Percentiles rank a stretch among this genome's conserved stretches.
Conservation (phyloP, 176 grass and related monocot genomes). For the Saccharum officinarum region DNA sequence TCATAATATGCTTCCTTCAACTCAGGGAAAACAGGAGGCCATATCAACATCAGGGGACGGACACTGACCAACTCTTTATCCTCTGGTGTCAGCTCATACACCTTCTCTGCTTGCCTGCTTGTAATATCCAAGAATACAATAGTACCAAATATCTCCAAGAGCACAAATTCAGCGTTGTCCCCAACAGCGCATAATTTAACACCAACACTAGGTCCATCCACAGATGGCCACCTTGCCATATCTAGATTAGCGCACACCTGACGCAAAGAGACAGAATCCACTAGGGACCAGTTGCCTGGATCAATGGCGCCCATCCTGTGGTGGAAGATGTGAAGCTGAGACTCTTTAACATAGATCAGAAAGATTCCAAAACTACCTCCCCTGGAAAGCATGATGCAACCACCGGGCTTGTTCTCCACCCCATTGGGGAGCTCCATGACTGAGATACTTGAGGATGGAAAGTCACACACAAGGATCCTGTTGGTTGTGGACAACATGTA, state of each 20-base stretch:
- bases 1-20: neutral
- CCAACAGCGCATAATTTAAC: slow-evolving; percentile 4
- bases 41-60: slow-evolving; percentile 1
- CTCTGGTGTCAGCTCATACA: slow-evolving; percentile 14
- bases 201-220: neutral
- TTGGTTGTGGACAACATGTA: neutral
- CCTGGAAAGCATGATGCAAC: slow-evolving; percentile 8
- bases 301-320: neutral
- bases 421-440: slow-evolving; percentile 15
- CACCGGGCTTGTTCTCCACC: slow-evolving; percentile 8
- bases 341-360: neutral
- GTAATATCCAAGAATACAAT: slow-evolving; percentile 11
- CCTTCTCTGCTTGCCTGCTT: slow-evolving; percentile 13
- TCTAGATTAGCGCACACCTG: neutral
- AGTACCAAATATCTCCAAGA: slow-evolving; percentile 1
- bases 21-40: slow-evolving; percentile 23
- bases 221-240: neutral
- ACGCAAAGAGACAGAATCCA: slow-evolving; percentile 19
- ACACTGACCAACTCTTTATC: slow-evolving; percentile 6
- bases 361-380: neutral
- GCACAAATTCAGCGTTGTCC: neutral
- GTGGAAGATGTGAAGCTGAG: slow-evolving; percentile 18
- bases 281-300: neutral
- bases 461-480: neutral
- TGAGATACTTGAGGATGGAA: neutral